Evolutionary conservation across 345 rosid species (phyloP).

Genomic region (Jatropha curcas): DNA sequence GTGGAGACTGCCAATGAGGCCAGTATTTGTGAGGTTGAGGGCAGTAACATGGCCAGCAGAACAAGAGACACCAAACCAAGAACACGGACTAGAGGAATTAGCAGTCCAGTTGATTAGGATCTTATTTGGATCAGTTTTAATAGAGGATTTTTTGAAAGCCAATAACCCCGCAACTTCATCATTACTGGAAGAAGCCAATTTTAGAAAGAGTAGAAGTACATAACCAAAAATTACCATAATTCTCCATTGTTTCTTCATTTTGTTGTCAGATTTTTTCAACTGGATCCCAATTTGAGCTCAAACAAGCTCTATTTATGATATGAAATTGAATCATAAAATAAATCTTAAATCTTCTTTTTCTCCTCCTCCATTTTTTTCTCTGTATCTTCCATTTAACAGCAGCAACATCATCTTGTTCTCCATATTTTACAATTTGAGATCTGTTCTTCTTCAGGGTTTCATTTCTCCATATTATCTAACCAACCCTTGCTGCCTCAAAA

Average conservation of each 20-base stretch:
- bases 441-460: constrained; percentile 14
- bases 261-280: constrained; percentile 13
- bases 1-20: constrained; percentile 52
- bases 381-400: neutral
- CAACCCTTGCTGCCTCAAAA: constrained; percentile 1
- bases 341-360: neutral
- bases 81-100: constrained; percentile 44
- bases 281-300: neutral
- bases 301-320: neutral
- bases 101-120: constrained; percentile 54
- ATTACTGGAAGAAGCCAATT: constrained; percentile 27
- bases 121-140: constrained; percentile 59
- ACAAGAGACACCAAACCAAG: constrained; percentile 78
- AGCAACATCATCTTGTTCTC: neutral
- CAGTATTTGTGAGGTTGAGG: constrained; percentile 52
- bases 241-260: constrained; percentile 41
- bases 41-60: constrained; percentile 47
- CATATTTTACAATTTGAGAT: constrained; percentile 22
- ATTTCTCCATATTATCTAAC: neutral
- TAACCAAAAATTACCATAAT: constrained; percentile 26
- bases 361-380: neutral
- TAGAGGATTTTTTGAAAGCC: constrained; percentile 64
- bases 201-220: constrained; percentile 24
- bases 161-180: constrained; percentile 47
- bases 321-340: neutral